Base-by-base conservation (phyloP, 1,284 basidiomycete species). In the Prillingera fragicola region DNA sequence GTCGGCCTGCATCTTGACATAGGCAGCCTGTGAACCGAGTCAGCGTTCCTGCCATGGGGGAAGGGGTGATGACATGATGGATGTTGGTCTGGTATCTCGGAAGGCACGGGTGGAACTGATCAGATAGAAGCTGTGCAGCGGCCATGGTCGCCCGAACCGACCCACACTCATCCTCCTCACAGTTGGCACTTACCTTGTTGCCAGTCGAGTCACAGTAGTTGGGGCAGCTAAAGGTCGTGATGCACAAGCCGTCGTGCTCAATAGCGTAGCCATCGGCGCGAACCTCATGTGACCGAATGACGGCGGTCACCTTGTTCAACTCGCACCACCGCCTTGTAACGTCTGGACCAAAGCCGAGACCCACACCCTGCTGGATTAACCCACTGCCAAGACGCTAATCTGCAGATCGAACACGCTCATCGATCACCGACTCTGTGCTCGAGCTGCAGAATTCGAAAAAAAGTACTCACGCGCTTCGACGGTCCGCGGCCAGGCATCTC, bases 221-320 rank as follows among this genome's bases (percentile, higher is more conserved):
- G 13, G 70, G 70, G 51, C 69, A 70, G 35, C 60, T 65, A 48
- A 73, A 73, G 7, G 69, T 69, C 9, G 71, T 73, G 43, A 72
- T 70, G 46, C 71, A 73, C 45, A 73, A 41, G 12, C 71, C 71
- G 47, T 68, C 83, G 57, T 80, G 78, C 60, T 79, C 77, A 48
- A 78, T 72, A 28, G 75, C 74, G 59, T 78, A 79, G 1, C 78
- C 78, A 12, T 72, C 75, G 77, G 94, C 88, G 45, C 95, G 82
- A 33, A 98, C 94, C 79, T 99, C 95, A 70, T 99, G 95, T 57
- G 87, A 91, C 41, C 95, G 84, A 59, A 98, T 84, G 40, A 99
- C 79, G 4, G 88, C 88, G 23, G 88, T 85, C 36, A 96, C 77
- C 31, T 83, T 79, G 68, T 95, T 96, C 26, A 84, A 74, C 48